Evolutionary conservation across 495 filamentous ascomycete genomes (phyloP).

Genomic region (Penicillium waksmanii): DNA sequence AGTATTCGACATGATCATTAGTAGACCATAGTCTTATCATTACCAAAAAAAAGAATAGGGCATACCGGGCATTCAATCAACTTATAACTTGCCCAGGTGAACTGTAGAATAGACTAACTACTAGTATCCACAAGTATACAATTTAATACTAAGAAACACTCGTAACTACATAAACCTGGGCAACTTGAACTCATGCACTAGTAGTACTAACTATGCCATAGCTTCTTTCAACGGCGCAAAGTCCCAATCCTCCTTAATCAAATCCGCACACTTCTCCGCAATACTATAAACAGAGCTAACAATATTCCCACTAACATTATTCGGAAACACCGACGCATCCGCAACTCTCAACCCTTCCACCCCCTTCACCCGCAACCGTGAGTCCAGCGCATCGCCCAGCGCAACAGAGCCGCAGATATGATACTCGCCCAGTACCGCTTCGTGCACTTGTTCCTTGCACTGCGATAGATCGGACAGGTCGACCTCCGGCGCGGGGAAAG

Average conservation of each 20-base stretch:
- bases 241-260: conserved; percentile 50
- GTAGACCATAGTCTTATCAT: too few relatives aligned
- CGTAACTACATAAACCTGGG: too few relatives aligned
- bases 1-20: too few relatives aligned
- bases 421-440: conserved; percentile 22
- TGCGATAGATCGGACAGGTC: conserved; percentile 18
- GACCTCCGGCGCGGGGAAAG: conserved; percentile 27
- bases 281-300: conserved; percentile 57
- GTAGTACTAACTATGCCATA: too few relatives aligned
- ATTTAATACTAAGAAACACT: too few relatives aligned
- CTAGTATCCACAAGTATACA: too few relatives aligned
- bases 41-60: too few relatives aligned
- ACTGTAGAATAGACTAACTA: too few relatives aligned
- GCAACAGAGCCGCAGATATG: conserved; percentile 55
- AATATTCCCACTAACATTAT: conserved; percentile 52
- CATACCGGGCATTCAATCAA: too few relatives aligned
- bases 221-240: conserved; percentile 5
- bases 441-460: conserved; percentile 6
- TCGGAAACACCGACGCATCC: conserved; percentile 55
- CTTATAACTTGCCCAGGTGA: too few relatives aligned
- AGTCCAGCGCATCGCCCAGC: conserved; percentile 59
- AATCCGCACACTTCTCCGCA: conserved; percentile 56
- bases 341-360: conserved; percentile 55
- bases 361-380: conserved; percentile 48
- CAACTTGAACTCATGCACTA: too few relatives aligned